A percentile compares a stretch with the other conserved stretches of the same genome.
phyloP scores from a whole-genome alignment of 116 monocot species.

The Cymodocea nodosa region DNA sequence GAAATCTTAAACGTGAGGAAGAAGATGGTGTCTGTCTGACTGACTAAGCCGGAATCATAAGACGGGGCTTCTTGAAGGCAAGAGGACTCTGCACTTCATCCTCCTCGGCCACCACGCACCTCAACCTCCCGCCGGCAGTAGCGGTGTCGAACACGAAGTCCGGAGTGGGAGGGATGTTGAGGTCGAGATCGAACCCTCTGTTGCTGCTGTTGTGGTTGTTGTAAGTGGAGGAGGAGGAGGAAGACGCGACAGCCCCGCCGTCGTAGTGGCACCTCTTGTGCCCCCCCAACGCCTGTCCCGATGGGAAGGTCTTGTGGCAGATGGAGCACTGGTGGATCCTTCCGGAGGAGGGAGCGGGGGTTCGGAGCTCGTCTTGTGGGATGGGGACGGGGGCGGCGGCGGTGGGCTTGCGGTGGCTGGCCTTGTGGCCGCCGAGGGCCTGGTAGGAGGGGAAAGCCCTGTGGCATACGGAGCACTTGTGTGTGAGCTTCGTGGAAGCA shows the following conservation, averaged over 20 bases:
- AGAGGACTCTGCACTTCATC: conserved; percentile 60
- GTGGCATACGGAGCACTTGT: conserved; percentile 53
- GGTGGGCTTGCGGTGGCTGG: too few relatives aligned
- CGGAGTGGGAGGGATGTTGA: conserved; percentile 41
- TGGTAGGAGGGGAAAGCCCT: conserved; percentile 70
- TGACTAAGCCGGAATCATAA: too few relatives aligned
- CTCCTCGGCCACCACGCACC: conserved; percentile 29
- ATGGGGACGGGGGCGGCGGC: not conserved
- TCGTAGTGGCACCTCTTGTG: conserved; percentile 25
- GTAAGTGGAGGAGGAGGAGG: conserved; percentile 3
- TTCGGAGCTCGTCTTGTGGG: too few relatives aligned
- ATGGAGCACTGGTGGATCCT: conserved; percentile 17
- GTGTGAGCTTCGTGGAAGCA: not conserved
- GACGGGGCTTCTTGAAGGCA: conserved; percentile 49
- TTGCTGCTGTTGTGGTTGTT: not conserved
- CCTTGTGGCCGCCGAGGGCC: conserved; percentile 79
- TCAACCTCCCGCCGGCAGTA: not conserved
- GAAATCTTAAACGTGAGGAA: too few relatives aligned
- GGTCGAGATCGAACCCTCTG: conserved; percentile 18
- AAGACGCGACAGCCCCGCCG: conserved; percentile 6
- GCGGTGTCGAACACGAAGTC: conserved; percentile 16
- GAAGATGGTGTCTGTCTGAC: conserved; percentile 12
- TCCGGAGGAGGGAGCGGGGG: conserved; percentile 1
- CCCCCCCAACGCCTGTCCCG: conserved; percentile 15
- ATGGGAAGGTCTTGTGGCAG: conserved; percentile 11